Evolutionary conservation across 1,284 basidiomycete species (phyloP), one percentile per base, ranked within the genome.

Genomic region (Papiliotrema flavescens): DNA sequence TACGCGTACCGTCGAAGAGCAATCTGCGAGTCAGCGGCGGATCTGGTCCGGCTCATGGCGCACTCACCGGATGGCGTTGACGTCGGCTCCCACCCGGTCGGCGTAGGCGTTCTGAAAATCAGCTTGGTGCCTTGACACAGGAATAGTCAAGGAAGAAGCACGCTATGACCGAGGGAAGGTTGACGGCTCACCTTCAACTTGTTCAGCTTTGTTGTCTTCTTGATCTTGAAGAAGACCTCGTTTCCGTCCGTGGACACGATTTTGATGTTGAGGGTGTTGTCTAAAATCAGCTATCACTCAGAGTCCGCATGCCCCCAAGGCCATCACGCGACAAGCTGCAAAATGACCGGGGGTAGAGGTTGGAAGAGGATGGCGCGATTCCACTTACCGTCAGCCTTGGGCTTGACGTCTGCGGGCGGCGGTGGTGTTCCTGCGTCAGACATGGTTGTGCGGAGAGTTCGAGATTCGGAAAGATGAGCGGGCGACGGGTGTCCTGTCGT

Each of bases 151-250:
- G n/a, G n/a, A n/a, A n/a, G n/a, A n/a, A n/a, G n/a, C n/a, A n/a
- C n/a, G n/a, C n/a, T n/a, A n/a, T n/a, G n/a, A n/a, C n/a, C 28
- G 22, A 48, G n/a, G 11, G 8, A 35, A 19, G 14, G 9, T 11
- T 32, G 28, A 5, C 28, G 28, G 28, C 28, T 32, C 56, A 74
- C 74, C 67, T 76, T 76, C 24, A 97, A 84, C 81, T 97, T 97
- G 80, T 86, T 89, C 60, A 96, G 79, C 81, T 89, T 93, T 47
- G 93, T 96, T 71, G 84, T 90, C 67, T 88, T 85, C 81, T 96
- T 96, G 79, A 97, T 96, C 83, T 97, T 97, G 84, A 97, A 97
- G 79, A 91, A 96, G 42, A 96, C 90, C 75, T 97, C 92, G 55
- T 94, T 88, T 47, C 90, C 89, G 22, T 81, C 78, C 37, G 87